Evolutionary conservation across 1,139 yeast species (phyloP), one percentile per base, ranked within the genome.

Genomic region (Candida glucosophila): DNA sequence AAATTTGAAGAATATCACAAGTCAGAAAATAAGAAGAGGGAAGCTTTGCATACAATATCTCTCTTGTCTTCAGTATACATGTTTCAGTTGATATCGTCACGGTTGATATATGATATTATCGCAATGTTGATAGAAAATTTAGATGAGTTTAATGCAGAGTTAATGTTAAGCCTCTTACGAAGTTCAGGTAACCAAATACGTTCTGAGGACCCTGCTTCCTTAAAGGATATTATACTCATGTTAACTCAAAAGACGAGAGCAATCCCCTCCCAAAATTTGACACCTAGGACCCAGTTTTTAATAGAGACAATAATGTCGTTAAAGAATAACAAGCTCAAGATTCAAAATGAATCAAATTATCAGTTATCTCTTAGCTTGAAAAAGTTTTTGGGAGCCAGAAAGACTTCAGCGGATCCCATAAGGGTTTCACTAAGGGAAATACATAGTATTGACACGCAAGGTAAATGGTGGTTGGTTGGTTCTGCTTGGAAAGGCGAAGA

Each of bases 401-500:
- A 59, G 18, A 57, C 62, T 19, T 60, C 65, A 25, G 58, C 60
- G 20, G 98, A 90, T 29, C 83, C 98, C 2, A 63, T 92, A 17
- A 86, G 82, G 40, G 97, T 90, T 1, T 62, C 85, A 3, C 58
- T 92, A 17, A 77, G 73, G 25, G 99, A 92, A 55, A 86, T 92
- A 31, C 73, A 72, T 26, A 73, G 71, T 35, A 67, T 83, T 15
- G 82, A 77, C 8, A 71, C 77, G 0, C 71, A 76, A 36, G 98
- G 98, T 29, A 90, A 88, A 51, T 92, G 99, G 99, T 92, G 98
- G 99, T 63, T 90, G 22, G 88, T 92, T 19, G 98, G 99, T 23
- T 82, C 97, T 3, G 95, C 98, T 0, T 90, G 97, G 96, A 81
- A 74, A 43, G 88, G 88, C 1, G 43, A 46, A 26, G 66, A 63